These are phyloP conservation scores for Phylloporus sp. DNA, from an alignment of 1,284 basidiomycete genomes.

Conservation along the genomic window DNA sequence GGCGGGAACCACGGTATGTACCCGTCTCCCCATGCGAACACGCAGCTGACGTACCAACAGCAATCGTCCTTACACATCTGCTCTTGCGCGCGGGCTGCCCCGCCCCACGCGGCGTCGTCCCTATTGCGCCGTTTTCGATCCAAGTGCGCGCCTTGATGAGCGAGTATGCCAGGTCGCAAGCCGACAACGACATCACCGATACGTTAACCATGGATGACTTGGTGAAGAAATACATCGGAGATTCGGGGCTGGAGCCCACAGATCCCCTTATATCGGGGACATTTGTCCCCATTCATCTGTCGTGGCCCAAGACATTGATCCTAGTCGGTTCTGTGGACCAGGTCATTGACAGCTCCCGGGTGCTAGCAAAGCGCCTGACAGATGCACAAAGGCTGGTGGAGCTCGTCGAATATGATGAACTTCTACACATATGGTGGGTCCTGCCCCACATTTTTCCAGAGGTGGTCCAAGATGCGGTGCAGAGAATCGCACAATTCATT, in stretches of 20 bases:
- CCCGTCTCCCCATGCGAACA: neutral
- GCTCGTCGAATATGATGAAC: too few species aligned
- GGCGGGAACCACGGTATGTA: constrained; percentile 34
- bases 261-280: constrained; percentile 32
- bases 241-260: constrained; percentile 12
- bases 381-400: neutral
- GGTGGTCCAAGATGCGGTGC: too few species aligned
- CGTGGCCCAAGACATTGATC: constrained; percentile 37
- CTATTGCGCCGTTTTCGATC: constrained; percentile 22
- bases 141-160: neutral
- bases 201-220: accelerated
- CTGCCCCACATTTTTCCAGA: neutral
- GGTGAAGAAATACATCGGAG: constrained; percentile 20
- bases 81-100: constrained; percentile 15
- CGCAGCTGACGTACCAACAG: constrained; percentile 12
- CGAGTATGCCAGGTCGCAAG: constrained; percentile 11
- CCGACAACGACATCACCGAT: constrained; percentile 17
- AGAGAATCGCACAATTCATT: too few species aligned
- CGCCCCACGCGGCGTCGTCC: constrained; percentile 16
- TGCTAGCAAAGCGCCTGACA: constrained; percentile 17
- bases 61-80: constrained; percentile 34
- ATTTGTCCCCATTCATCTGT: constrained; percentile 21
- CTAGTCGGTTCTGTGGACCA: constrained; percentile 31
- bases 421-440: neutral
- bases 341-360: constrained; percentile 6